A percentile compares a stretch with the other conserved stretches of the same genome.
Evolutionary conservation across 257 asterid species (phyloP).

Genomic region (Solanum arcanum): DNA sequence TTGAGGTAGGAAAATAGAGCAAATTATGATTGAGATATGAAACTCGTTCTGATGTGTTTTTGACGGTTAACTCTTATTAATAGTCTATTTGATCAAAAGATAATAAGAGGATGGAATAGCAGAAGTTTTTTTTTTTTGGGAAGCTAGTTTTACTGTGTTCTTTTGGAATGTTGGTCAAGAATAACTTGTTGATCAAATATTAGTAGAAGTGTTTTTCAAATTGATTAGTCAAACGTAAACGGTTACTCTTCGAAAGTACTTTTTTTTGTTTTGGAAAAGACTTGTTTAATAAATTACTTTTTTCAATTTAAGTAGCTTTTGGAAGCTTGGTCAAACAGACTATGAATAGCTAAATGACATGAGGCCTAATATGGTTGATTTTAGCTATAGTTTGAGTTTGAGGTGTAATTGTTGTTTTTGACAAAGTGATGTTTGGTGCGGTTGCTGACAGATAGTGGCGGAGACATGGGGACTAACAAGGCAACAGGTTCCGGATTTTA

Average conservation of each 20-base stretch:
- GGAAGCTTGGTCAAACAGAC: not conserved
- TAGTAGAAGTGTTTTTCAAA: not conserved
- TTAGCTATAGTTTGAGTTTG: not conserved
- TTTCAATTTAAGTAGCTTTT: not conserved
- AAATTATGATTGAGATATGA: not conserved
- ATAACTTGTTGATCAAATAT: not conserved
- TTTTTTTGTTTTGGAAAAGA: not conserved
- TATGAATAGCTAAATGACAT: not conserved
- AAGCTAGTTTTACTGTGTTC: not conserved
- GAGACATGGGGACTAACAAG: constrained; percentile 50
- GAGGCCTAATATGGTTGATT: not conserved
- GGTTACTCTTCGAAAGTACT: not conserved
- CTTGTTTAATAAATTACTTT: not conserved
- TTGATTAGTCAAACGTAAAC: not conserved
- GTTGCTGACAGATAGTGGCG: constrained; percentile 29
- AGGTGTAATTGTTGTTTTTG: not conserved
- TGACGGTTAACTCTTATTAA: not conserved
- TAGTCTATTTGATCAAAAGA: not conserved
- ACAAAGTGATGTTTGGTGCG: not conserved
- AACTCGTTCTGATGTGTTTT: not conserved
- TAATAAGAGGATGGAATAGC: not conserved
- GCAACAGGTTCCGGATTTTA: constrained; percentile 38
- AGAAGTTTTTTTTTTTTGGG: not conserved
- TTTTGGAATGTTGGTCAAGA: not conserved
- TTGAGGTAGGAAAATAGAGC: not conserved